Percentiles rank a stretch among this genome's conserved stretches.
Conservation (phyloP, 257 asterid genomes). For the Rubia yunnanensis region DNA sequence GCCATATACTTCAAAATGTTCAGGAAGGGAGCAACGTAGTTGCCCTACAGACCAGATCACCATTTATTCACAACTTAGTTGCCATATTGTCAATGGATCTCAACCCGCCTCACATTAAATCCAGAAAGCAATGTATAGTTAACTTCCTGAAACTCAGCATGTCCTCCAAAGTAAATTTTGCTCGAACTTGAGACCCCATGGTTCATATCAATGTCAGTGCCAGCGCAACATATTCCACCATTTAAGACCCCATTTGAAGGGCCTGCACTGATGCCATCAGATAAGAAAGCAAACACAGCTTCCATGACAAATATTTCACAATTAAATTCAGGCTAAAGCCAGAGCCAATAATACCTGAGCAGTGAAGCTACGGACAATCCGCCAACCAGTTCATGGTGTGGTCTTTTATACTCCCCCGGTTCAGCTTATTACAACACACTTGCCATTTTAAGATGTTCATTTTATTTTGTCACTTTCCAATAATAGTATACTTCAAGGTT, state of each 20-base stretch:
- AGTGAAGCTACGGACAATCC: slow-evolving; percentile 36
- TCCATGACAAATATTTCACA: slow-evolving; percentile 33
- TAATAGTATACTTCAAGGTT: too few relatives aligned
- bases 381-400: slow-evolving; percentile 43
- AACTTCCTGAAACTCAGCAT: slow-evolving; percentile 95
- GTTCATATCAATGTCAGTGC: too few relatives aligned
- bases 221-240: too few relatives aligned
- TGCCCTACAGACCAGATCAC: slow-evolving; percentile 72
- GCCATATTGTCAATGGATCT: slow-evolving; percentile 10
- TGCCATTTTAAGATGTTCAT: too few relatives aligned
- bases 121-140: slow-evolving; percentile 14
- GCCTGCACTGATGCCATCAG: slow-evolving; percentile 45
- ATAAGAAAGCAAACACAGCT: slow-evolving; percentile 18
- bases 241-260: too few relatives aligned
- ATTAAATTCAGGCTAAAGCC: slow-evolving; percentile 48
- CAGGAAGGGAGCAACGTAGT: slow-evolving; percentile 82
- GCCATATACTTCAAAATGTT: slow-evolving; percentile 83
- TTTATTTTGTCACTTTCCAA: too few relatives aligned
- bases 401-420: too few relatives aligned
- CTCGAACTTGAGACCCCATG: slow-evolving; percentile 57
- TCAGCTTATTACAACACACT: too few relatives aligned
- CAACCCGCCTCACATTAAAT: not conserved
- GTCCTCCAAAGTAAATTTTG: slow-evolving; percentile 86
- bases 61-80: slow-evolving; percentile 58
- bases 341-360: slow-evolving; percentile 46